Evolutionary conservation across 2,329 filamentous ascomycete genomes (phyloP).

Genomic region (Aspergillus tamarii): DNA sequence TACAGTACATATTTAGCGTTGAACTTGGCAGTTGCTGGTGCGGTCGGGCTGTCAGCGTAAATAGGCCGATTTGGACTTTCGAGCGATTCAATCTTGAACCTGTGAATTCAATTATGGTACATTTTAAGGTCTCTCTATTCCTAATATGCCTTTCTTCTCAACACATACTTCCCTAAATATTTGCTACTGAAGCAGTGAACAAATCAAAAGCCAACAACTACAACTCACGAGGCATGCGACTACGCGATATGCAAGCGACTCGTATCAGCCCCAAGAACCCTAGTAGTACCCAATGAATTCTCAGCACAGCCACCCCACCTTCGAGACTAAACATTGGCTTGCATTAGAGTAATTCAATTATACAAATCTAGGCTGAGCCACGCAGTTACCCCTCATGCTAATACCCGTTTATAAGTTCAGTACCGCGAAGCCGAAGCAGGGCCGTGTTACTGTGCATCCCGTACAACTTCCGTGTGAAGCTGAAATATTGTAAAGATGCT

Average conservation of each 20-base stretch:
- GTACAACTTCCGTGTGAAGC: not conserved
- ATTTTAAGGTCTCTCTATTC: not conserved
- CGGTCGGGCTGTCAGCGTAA: not conserved
- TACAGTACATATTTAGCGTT: not conserved
- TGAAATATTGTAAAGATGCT: not conserved
- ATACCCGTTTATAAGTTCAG: not conserved
- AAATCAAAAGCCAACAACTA: too few relatives aligned
- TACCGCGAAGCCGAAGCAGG: not conserved
- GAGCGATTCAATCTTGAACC: not conserved
- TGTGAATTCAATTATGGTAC: not conserved
- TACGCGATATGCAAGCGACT: too few relatives aligned
- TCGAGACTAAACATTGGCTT: not conserved
- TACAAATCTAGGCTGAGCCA: not conserved
- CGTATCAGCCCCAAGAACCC: not conserved
- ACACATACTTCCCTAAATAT: too few relatives aligned
- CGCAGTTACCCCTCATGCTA: not conserved
- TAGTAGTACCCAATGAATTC: not conserved
- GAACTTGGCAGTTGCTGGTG: not conserved
- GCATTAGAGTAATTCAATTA: not conserved
- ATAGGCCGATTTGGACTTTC: not conserved
- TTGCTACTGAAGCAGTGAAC: too few relatives aligned
- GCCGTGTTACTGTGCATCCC: not conserved
- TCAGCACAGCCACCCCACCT: not conserved
- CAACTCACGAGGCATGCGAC: too few relatives aligned
- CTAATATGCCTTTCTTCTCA: too few relatives aligned